Evolutionary conservation across 2,329 filamentous ascomycete species (phyloP).

Genomic region (Aspergillus costaricaensis): DNA sequence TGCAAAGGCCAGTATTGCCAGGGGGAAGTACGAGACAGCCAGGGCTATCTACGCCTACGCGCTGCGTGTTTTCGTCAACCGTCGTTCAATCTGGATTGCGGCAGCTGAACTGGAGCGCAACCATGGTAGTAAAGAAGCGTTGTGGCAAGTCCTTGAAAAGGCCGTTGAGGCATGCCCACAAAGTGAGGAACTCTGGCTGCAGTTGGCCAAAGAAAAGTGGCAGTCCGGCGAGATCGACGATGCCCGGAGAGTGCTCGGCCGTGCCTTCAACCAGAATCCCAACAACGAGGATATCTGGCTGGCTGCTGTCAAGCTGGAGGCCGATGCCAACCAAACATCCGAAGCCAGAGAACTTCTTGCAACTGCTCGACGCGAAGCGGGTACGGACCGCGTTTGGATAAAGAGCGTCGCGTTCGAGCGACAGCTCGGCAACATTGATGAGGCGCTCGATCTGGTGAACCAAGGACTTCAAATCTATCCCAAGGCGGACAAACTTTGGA

Average conservation of each 20-base stretch:
- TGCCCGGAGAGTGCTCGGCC: slow-evolving; percentile 79
- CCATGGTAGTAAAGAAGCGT: slow-evolving; percentile 78
- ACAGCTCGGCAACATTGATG: slow-evolving; percentile 74
- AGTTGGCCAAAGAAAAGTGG: slow-evolving; percentile 94
- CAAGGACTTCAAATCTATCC: slow-evolving; percentile 87
- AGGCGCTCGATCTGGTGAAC: slow-evolving; percentile 82
- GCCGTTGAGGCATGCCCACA: slow-evolving; percentile 91
- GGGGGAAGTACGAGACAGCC: slow-evolving; percentile 85
- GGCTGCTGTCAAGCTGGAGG: slow-evolving; percentile 92
- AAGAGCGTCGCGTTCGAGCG: slow-evolving; percentile 93
- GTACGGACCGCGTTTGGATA: slow-evolving; percentile 96
- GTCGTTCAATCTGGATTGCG: slow-evolving; percentile 84
- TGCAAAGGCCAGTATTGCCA: slow-evolving; percentile 75
- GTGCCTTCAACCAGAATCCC: slow-evolving; percentile 91
- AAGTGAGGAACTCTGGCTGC: slow-evolving; percentile 91
- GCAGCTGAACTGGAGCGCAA: slow-evolving; percentile 89
- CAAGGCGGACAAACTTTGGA: slow-evolving; percentile 84
- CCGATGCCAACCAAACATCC: slow-evolving; percentile 79
- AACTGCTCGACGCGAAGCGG: slow-evolving; percentile 81
- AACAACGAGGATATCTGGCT: slow-evolving; percentile 99
- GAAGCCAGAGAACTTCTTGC: slow-evolving; percentile 80
- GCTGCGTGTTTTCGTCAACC: slow-evolving; percentile 84
- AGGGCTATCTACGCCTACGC: slow-evolving; percentile 92
- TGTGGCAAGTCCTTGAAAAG: slow-evolving; percentile 86
- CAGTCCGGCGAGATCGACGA: slow-evolving; percentile 83